Evolutionary conservation across 305 asterid species (phyloP), one percentile per base, ranked within the genome.

Genomic region (Solanum chacoense): DNA sequence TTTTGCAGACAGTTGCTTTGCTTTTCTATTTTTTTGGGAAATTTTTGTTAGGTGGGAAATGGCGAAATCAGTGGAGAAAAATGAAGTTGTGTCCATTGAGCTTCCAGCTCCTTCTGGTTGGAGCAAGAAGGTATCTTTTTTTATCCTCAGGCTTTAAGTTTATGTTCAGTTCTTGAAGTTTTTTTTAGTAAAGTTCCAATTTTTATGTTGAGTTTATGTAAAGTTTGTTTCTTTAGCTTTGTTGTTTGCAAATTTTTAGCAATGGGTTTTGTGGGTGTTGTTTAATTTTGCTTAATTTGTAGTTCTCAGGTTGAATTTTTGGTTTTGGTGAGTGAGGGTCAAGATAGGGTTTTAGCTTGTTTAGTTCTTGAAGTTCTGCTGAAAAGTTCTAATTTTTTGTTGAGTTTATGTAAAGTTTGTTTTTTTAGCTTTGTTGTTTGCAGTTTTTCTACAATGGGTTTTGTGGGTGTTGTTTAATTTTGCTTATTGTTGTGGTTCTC

Each of bases 21-120:
- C 20, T 77, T 2, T 11, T n/a, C 5, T 10, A 11, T 34, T 36
- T 11, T 13, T 37, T 24, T 4, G 32, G 85, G 65, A n/a, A 79
- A 79, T 37, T 26, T 31, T 40, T 67, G 26, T 2, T 38, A 13
- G 85, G 24, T 40, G 85, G 14, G 35, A 81, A 81, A 81, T 81
- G 86, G 86, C 86, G 5, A 81, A 50, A 18, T 42, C 71, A 24
- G 67, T 40, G 12, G 83, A 86, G 84, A 28, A 86, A 50, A 71
- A 40, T 71, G 84, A 87, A 87, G 84, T 87, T 38, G 84, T 76
- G 32, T 72, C 88, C n/a, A 37, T 87, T 45, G 88, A 87, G 34
- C 84, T 87, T 55, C 84, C 88, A 38, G 88, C 88, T 42, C 88
- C 88, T 40, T 22, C 84, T 42, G 73, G 84, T 14, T 87, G 88